Evolutionary conservation across 495 filamentous ascomycete species (phyloP).

Genomic region (Penicillium pulvis): DNA sequence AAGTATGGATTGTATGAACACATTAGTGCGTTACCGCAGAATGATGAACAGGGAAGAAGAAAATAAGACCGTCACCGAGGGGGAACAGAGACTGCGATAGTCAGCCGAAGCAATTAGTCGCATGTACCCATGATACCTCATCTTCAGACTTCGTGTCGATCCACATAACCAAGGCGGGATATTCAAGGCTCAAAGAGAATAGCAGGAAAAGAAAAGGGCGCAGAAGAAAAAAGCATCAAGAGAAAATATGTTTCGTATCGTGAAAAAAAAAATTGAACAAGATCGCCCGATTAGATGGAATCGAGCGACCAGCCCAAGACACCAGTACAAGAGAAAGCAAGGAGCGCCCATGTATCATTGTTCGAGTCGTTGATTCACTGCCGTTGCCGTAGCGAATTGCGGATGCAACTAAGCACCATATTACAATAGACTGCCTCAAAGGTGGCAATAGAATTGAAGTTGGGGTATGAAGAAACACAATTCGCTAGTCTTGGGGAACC

Average conservation of each 20-base stretch:
- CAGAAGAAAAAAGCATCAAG: background rate
- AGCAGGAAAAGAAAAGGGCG: background rate
- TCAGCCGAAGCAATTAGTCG: constrained; percentile 5
- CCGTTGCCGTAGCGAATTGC: background rate
- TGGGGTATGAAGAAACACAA: constrained; percentile 1
- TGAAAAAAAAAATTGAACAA: background rate
- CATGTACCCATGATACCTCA: background rate
- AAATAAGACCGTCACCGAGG: background rate
- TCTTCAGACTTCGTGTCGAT: constrained; percentile 5
- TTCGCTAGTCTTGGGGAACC: background rate
- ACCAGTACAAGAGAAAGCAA: background rate
- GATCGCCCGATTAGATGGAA: background rate
- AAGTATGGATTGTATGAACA: constrained; percentile 8
- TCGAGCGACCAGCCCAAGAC: background rate
- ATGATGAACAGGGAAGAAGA: constrained; percentile 11
- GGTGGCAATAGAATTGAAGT: background rate
- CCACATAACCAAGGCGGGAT: constrained; percentile 9
- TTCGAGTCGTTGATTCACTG: background rate
- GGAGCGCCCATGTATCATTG: background rate
- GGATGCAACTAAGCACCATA: background rate
- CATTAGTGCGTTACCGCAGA: constrained; percentile 4
- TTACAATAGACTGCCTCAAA: background rate
- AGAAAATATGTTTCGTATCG: constrained; percentile 4
- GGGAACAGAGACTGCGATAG: background rate
- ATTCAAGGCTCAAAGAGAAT: constrained; percentile 1